A percentile compares a stretch with the other conserved stretches of the same genome.
These are phyloP conservation scores for Aureococcus anophagefferens DNA, from an alignment of 108 stramenopile species.

Conservation along the genomic window DNA sequence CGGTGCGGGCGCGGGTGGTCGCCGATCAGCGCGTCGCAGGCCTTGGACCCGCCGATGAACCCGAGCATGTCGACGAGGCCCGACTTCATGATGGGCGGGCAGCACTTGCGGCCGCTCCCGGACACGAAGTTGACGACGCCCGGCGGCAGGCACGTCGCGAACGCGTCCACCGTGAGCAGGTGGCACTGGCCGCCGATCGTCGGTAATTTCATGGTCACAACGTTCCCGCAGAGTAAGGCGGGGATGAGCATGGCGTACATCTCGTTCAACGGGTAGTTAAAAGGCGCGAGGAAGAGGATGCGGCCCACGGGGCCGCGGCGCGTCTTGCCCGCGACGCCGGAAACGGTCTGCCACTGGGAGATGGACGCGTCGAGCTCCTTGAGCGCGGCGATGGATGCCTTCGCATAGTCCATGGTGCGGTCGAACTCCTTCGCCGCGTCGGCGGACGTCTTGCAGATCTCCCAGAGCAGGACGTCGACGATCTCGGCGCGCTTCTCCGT, in stretches of 20 bases:
- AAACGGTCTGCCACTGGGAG: constrained; percentile 26
- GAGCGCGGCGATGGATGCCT: constrained; percentile 29
- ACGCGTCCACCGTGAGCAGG: constrained; percentile 71
- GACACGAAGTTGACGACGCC: constrained; percentile 65
- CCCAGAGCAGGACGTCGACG: constrained; percentile 70
- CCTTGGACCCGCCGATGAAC: constrained; percentile 71
- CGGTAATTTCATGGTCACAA: constrained; percentile 73
- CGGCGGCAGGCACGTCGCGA: constrained; percentile 53
- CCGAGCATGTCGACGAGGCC: constrained; percentile 71
- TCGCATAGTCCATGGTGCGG: constrained; percentile 62
- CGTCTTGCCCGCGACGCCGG: constrained; percentile 44
- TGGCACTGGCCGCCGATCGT: constrained; percentile 70
- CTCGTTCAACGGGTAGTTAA: constrained; percentile 81
- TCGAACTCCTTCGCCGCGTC: constrained; percentile 80
- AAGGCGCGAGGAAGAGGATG: constrained; percentile 66
- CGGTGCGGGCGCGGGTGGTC: constrained; percentile 77
- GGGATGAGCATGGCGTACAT: constrained; percentile 77
- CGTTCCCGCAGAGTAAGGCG: constrained; percentile 74
- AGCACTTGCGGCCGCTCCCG: constrained; percentile 59
- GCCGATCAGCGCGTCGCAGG: constrained; percentile 64
- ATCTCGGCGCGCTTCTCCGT: constrained; percentile 47
- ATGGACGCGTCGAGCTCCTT: neutral
- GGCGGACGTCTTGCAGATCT: constrained; percentile 70
- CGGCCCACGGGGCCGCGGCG: constrained; percentile 64
- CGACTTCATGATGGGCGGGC: constrained; percentile 67